Evolutionary conservation across 2,329 filamentous ascomycete genomes (phyloP).

Genomic region (Hypoxylon sp.): DNA sequence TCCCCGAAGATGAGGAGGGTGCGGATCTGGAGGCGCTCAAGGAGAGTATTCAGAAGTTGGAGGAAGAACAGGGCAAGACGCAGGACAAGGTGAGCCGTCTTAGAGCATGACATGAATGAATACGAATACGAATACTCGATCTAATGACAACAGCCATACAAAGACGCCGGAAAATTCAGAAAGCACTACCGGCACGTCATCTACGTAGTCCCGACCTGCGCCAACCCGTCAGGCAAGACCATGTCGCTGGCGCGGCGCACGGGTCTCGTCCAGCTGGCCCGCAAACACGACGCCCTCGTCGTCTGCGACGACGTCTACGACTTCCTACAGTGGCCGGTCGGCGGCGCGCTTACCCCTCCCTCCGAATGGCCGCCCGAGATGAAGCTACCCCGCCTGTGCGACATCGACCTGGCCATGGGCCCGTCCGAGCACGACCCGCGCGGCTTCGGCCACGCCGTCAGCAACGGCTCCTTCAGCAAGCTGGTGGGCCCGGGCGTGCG

Average conservation of each 20-base stretch:
- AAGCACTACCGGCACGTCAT: conserved; percentile 90
- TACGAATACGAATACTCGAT: conserved; percentile 1
- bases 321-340: conserved; percentile 80
- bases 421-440: conserved; percentile 11
- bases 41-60: conserved; percentile 36
- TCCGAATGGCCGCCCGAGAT: conserved; percentile 27
- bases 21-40: conserved; percentile 61
- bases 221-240: conserved; percentile 87
- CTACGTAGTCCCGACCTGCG: conserved; percentile 88
- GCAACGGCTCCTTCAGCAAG: conserved; percentile 93
- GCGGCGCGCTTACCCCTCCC: conserved; percentile 14
- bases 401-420: conserved; percentile 34
- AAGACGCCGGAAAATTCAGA: conserved; percentile 56
- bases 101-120: no score
- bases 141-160: neutral
- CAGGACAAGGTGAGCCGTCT: neutral
- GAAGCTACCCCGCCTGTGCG: conserved; percentile 15
- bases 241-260: conserved; percentile 78
- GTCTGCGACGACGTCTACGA: conserved; percentile 95
- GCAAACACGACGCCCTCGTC: conserved; percentile 83
- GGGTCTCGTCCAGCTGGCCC: conserved; percentile 78
- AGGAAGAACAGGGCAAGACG: conserved; percentile 15
- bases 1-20: conserved; percentile 72
- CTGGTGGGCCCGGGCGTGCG: conserved; percentile 83
- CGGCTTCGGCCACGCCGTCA: conserved; percentile 72